Evolutionary conservation across 345 rosid genomes (phyloP).

Genomic region (Diplotaxis tenuifolia): DNA sequence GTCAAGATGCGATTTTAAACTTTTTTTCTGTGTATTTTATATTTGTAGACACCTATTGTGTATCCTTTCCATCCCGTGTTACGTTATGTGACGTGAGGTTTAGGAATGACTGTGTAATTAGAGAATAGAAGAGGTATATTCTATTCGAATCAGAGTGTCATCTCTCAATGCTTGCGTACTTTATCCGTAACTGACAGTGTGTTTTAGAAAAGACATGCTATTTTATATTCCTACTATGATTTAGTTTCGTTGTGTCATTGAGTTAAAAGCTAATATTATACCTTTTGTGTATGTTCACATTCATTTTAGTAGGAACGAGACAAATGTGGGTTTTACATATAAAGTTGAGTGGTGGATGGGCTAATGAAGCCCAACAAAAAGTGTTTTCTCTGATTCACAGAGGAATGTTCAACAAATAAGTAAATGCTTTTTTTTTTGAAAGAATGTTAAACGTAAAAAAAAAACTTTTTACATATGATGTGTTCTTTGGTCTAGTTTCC

Average conservation of each 20-base stretch:
- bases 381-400: background rate
- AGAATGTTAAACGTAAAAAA: no score
- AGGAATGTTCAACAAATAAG: no score
- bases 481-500: no score
- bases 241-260: background rate
- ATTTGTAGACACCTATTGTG: background rate
- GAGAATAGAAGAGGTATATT: background rate
- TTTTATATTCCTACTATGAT: background rate
- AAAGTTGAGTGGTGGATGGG: background rate
- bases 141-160: background rate
- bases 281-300: background rate
- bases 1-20: background rate
- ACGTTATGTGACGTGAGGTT: background rate
- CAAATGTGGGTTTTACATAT: no score
- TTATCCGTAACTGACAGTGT: background rate
- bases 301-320: background rate
- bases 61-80: background rate
- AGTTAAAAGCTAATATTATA: no score
- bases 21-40: background rate
- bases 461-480: no score
- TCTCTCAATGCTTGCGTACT: background rate
- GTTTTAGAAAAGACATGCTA: background rate
- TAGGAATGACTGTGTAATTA: background rate
- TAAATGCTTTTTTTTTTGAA: no score
- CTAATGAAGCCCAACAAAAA: background rate